Conservation (phyloP, 805 yeast species). For the Yarrowia sp. region DNA sequence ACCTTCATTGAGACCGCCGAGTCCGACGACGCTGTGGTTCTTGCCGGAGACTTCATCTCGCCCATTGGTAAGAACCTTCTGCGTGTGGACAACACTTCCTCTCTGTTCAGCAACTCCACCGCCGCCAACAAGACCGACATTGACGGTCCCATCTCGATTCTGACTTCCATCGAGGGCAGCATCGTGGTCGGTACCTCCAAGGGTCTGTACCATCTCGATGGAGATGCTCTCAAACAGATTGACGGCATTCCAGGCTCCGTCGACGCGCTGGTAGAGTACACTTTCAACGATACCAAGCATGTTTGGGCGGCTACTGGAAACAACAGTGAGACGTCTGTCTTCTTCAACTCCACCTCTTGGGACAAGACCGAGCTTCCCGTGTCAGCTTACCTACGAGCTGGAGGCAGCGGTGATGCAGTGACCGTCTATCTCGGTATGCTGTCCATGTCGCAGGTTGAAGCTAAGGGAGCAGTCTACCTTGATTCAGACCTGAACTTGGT, state of each 20-base stretch:
- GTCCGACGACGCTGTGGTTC: background rate
- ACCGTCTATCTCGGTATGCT: conserved; percentile 34
- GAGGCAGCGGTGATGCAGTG: conserved; percentile 16
- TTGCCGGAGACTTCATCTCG: conserved; percentile 23
- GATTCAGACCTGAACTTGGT: conserved; percentile 10
- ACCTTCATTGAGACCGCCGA: conserved; percentile 1
- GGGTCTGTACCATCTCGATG: conserved; percentile 18
- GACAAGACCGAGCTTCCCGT: conserved; percentile 3
- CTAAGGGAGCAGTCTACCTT: conserved; percentile 22
- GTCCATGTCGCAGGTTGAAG: conserved; percentile 13
- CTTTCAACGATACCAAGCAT: conserved; percentile 13
- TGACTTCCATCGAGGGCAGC: background rate
- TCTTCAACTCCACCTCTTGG: conserved; percentile 30
- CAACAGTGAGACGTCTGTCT: background rate
- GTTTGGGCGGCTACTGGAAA: conserved; percentile 14
- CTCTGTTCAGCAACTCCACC: conserved; percentile 13
- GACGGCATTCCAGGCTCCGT: background rate
- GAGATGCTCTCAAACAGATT: background rate
- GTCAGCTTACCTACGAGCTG: conserved; percentile 14
- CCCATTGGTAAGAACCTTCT: conserved; percentile 24
- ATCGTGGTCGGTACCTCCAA: conserved; percentile 3
- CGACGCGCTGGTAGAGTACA: conserved; percentile 5
- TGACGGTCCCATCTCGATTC: conserved; percentile 16
- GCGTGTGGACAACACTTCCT: background rate
- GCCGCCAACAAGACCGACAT: conserved; percentile 15